A percentile compares a stretch with the other conserved stretches of the same genome.
Conservation (phyloP, 2,329 filamentous ascomycete genomes). For the Nemania sp. region DNA sequence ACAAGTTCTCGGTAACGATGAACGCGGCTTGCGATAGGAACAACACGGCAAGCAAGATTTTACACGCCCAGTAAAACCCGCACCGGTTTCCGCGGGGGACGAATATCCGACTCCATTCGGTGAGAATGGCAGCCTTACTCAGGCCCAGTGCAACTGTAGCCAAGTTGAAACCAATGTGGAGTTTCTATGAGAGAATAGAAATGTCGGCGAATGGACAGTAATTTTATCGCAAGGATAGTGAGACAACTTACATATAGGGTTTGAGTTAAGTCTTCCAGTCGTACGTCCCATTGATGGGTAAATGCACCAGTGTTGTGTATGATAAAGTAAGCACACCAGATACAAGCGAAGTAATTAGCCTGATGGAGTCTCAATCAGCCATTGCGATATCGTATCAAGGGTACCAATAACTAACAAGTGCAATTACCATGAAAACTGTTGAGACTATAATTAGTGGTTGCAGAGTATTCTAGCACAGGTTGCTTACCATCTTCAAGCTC, state of each 20-base stretch:
- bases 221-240: neutral
- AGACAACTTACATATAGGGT: neutral
- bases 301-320: neutral
- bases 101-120: conserved; percentile 3
- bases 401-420: neutral
- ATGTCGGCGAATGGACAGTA: neutral
- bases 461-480: neutral
- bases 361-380: neutral
- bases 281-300: neutral
- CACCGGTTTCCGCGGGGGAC: neutral
- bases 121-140: neutral
- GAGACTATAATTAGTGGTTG: neutral
- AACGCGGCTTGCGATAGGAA: neutral
- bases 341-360: neutral
- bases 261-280: neutral
- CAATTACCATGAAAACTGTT: neutral
- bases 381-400: neutral
- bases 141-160: neutral
- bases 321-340: neutral
- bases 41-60: neutral
- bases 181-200: neutral
- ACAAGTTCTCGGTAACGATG: neutral
- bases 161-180: neutral
- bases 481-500: conserved; percentile 3
- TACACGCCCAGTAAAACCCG: neutral